Evolutionary conservation across 139 green algal species (phyloP).

Genomic region (Raphidocelis subcapitata): DNA sequence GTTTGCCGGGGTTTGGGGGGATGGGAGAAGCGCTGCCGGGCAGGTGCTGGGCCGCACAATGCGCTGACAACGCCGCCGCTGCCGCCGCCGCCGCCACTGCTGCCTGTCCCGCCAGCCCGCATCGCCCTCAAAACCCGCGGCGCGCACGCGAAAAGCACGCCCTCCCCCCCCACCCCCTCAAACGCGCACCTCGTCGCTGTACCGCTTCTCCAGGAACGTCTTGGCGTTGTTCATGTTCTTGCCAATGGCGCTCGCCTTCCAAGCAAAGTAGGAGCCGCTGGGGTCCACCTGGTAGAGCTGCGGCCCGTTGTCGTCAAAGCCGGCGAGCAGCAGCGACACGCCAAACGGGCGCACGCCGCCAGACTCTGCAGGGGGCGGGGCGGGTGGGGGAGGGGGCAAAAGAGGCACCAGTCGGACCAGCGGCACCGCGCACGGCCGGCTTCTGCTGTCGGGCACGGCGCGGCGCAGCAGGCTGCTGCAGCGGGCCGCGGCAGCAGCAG

Average conservation of each 20-base stretch:
- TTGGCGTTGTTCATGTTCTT: constrained; percentile 99
- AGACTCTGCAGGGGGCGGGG: constrained; percentile 59
- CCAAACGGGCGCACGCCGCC: constrained; percentile 97
- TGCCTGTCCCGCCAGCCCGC: too few species aligned
- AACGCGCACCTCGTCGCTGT: constrained; percentile 95
- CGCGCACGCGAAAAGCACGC: too few species aligned
- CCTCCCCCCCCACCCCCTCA: not conserved
- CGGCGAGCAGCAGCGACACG: constrained; percentile 95
- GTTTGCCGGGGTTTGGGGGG: too few species aligned
- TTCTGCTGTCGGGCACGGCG: too few species aligned
- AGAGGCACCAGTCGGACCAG: not conserved
- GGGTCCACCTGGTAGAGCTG: constrained; percentile 99
- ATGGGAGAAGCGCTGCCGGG: too few species aligned
- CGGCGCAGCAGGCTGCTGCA: too few species aligned
- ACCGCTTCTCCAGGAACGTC: constrained; percentile 92
- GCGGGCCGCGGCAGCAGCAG: not conserved
- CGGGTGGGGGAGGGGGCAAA: not conserved
- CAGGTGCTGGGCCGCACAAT: too few species aligned
- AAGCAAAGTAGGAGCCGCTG: constrained; percentile 95
- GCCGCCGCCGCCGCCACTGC: too few species aligned
- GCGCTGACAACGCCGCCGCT: too few species aligned
- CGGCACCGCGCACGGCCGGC: too few species aligned
- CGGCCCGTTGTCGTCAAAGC: constrained; percentile 92
- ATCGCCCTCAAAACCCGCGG: too few species aligned
- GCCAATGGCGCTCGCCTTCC: constrained; percentile 95